Conservation (phyloP, 169 alveolate genomes). For the Eimeria praecox region DNA sequence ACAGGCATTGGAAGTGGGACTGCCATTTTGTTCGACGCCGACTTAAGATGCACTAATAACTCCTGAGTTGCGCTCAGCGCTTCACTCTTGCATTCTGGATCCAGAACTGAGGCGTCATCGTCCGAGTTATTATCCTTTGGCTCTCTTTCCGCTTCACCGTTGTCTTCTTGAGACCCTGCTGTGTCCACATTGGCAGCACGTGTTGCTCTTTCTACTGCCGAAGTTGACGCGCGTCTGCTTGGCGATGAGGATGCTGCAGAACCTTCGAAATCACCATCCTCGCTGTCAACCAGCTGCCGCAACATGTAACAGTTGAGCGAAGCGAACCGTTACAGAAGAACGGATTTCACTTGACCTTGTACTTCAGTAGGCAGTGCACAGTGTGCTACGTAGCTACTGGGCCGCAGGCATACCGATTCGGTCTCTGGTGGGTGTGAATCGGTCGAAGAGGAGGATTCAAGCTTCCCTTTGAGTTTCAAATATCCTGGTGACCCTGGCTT, state of each 20-base stretch:
- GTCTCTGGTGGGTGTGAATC: slow-evolving; percentile 5
- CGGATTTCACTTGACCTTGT: neutral
- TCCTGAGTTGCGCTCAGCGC: slow-evolving; percentile 46
- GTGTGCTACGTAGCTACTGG: neutral
- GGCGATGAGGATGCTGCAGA: slow-evolving; percentile 24
- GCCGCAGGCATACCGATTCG: slow-evolving; percentile 12
- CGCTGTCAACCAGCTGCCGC: slow-evolving; percentile 32
- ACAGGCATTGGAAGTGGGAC: slow-evolving; percentile 44
- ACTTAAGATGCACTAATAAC: slow-evolving; percentile 9
- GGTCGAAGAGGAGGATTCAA: neutral
- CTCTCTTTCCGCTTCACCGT: neutral
- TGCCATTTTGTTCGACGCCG: slow-evolving; percentile 37
- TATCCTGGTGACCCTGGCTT: neutral
- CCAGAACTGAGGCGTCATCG: neutral
- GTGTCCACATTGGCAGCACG: neutral
- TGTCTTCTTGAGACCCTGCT: neutral
- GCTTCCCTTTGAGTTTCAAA: neutral
- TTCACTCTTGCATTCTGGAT: slow-evolving; percentile 28
- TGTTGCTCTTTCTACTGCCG: neutral
- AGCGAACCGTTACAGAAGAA: neutral
- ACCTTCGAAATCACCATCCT: slow-evolving; percentile 14
- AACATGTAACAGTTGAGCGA: neutral
- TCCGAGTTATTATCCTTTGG: neutral
- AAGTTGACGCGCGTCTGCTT: slow-evolving; percentile 13
- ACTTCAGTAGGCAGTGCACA: neutral